Evolutionary conservation across 306 rosid genomes (phyloP).

Genomic region (Luffa acutangula): DNA sequence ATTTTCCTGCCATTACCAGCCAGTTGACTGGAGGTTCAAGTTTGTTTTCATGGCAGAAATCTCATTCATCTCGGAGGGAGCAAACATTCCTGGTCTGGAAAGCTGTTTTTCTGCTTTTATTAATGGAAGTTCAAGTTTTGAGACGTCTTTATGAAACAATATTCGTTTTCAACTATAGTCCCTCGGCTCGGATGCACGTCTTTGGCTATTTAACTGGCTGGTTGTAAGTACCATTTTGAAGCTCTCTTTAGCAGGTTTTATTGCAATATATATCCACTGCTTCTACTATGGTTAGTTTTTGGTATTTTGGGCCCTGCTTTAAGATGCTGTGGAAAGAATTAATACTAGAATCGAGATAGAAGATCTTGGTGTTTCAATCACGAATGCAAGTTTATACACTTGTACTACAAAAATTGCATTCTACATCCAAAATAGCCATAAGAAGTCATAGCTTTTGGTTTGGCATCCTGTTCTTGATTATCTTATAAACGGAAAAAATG

Average conservation of each 20-base stretch:
- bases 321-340: not conserved
- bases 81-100: constrained; percentile 41
- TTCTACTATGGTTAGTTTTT: not conserved
- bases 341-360: not conserved
- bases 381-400: not conserved
- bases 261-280: not conserved
- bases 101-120: constrained; percentile 61
- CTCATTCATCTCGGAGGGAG: constrained; percentile 17
- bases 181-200: constrained; percentile 76
- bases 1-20: constrained; percentile 38
- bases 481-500: not conserved
- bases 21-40: constrained; percentile 58
- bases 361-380: not conserved
- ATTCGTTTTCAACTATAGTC: constrained; percentile 60
- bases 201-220: constrained; percentile 73
- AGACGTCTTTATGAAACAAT: constrained; percentile 62
- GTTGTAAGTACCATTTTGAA: constrained; percentile 45
- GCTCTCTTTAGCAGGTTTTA: constrained; percentile 1
- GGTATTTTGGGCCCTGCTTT: not conserved
- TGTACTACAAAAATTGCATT: not conserved
- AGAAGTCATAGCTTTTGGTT: not conserved
- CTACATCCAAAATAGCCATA: not conserved
- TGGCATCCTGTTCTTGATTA: too few relatives aligned
- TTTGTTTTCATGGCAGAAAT: constrained; percentile 25
- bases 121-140: constrained; percentile 71